Base-by-base conservation (phyloP, 176 grass and related monocot species). In the Phoenix dactylifera region DNA sequence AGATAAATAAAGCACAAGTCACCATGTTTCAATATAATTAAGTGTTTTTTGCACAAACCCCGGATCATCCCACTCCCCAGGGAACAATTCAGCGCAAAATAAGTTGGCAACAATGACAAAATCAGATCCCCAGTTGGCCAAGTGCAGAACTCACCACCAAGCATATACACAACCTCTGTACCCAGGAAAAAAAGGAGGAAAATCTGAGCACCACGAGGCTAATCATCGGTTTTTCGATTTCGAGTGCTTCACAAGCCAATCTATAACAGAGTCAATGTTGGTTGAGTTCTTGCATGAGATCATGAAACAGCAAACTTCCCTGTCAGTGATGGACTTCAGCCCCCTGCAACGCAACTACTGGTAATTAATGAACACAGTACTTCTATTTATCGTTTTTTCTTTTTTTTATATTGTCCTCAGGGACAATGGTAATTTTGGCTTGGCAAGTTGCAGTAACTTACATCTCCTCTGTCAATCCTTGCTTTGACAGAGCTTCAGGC, bases 211-310 rank as follows among this genome's bases (percentile, higher is more conserved):
- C 14, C 16, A 71, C 16, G 19, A 61, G 20, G 58, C 22, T 16
- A 70, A 61, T 53, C 18, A 51, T 97, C 74, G 91, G 26, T 97
- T 97, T 62, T 85, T 91, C 70, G 80, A 91, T 62, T 85, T 97
- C 1, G 92, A 88, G 76, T 97, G 83, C 78, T 91, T 91, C 58
- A 97, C 66, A 1, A 97, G 87, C 92, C 92, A 97, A 67, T 97
- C 87, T 1, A 97, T 91, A 29, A 97, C 87, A 0, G 76, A 72
- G 29, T 91, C 92, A 6, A 97, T 97, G 71, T 97, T 88, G 50
- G 80, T 97, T 0, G 87, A 87, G 73, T 97, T 88, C 81, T 91
- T 97, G 84, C 92, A 97, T 57, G 92, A 97, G 78, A 91, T 97
- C 87, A 89, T 83, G 82, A 92, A 98, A 64, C 84, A 92, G 16